Evolutionary conservation across 2,329 filamentous ascomycete genomes (phyloP).

Genomic region (Aspergillus spinulosporus): DNA sequence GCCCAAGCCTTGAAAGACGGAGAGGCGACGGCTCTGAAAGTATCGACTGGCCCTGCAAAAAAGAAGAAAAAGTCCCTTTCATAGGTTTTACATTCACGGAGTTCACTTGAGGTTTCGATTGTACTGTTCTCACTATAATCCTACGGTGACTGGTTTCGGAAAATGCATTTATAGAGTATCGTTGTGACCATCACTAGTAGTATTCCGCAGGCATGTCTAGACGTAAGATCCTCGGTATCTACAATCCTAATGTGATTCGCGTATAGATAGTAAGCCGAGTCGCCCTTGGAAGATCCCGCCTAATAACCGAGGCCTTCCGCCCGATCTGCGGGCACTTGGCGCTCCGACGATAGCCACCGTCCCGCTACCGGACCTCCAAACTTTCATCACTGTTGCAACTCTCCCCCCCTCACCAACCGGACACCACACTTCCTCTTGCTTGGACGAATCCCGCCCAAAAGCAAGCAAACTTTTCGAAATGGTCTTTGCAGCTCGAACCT

Average conservation of each 20-base stretch:
- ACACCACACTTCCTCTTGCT: background rate
- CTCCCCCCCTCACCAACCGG: background rate
- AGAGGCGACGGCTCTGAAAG: conserved; percentile 34
- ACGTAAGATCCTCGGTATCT: background rate
- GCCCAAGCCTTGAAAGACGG: conserved; percentile 48
- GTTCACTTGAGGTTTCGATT: conserved; percentile 6
- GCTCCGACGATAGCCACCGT: conserved; percentile 36
- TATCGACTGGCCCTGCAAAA: conserved; percentile 25
- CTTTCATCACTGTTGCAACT: conserved; percentile 6
- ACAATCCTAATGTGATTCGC: background rate
- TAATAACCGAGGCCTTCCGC: conserved; percentile 37
- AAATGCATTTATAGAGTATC: background rate
- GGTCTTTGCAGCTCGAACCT: conserved; percentile 40
- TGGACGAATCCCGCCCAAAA: background rate
- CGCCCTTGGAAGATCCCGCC: conserved; percentile 4
- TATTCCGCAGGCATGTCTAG: background rate
- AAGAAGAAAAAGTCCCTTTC: conserved; percentile 44
- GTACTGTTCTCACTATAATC: conserved; percentile 12
- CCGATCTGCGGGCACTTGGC: conserved; percentile 38
- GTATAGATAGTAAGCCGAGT: no score
- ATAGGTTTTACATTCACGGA: conserved; percentile 34
- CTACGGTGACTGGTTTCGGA: conserved; percentile 28
- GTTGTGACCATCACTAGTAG: background rate
- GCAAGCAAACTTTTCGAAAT: conserved; percentile 19
- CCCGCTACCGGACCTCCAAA: conserved; percentile 15